Evolutionary conservation across 2,329 filamentous ascomycete species (phyloP).

Genomic region (Alternaria viburni): DNA sequence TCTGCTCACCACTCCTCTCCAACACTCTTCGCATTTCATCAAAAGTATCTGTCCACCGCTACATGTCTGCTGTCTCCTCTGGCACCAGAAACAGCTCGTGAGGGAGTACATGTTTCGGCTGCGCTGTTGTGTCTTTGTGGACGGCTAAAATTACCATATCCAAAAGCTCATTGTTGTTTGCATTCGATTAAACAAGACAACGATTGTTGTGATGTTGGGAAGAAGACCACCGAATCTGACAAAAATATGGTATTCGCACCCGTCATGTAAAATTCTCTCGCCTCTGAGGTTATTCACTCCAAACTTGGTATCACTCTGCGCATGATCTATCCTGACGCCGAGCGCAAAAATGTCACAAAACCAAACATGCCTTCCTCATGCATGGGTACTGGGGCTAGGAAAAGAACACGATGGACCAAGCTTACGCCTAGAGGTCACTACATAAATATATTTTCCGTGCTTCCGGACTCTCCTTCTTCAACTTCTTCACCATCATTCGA

Average conservation of each 20-base stretch:
- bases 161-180: too few relatives aligned
- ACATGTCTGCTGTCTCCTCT: not conserved
- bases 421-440: not conserved
- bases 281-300: fast-evolving
- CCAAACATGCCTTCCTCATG: fast-evolving
- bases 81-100: not conserved
- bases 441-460: not conserved
- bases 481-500: not conserved
- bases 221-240: not conserved
- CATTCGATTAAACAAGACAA: not conserved
- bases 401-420: fast-evolving
- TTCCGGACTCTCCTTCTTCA: not conserved
- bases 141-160: not conserved
- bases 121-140: not conserved
- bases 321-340: not conserved
- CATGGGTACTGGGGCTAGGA: not conserved
- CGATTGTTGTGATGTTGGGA: not conserved
- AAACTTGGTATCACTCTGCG: not conserved
- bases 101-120: not conserved
- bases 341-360: not conserved
- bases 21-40: not conserved
- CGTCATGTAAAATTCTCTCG: fast-evolving
- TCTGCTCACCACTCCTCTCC: not conserved
- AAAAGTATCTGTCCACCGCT: too few relatives aligned
- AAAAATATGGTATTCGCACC: not conserved